Conservation (phyloP, 768 basidiomycete species). For the Phlebiopsis flavidoalba region DNA sequence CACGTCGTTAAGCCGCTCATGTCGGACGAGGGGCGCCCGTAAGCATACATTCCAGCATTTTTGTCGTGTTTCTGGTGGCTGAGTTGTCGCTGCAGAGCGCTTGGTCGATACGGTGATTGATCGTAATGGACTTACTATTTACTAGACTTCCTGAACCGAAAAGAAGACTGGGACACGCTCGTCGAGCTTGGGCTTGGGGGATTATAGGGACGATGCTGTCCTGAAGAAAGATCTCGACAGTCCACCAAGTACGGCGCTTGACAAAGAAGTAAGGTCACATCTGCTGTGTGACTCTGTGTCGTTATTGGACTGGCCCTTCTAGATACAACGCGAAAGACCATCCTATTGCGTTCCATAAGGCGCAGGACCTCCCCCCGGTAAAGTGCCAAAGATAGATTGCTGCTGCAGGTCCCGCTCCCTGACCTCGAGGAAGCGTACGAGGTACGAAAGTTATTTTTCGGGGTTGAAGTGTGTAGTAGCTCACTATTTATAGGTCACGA, state of each 20-base stretch:
- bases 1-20: constrained; percentile 76
- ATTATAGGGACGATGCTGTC: constrained; percentile 66
- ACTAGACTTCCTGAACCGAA: constrained; percentile 76
- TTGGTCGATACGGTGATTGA: constrained; percentile 79
- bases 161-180: constrained; percentile 97
- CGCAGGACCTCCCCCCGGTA: constrained; percentile 73
- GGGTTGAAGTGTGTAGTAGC: neutral
- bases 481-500: constrained; percentile 26
- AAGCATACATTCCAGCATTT: constrained; percentile 28
- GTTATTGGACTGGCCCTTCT: constrained; percentile 32
- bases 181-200: constrained; percentile 89
- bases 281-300: constrained; percentile 22
- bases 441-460: constrained; percentile 32
- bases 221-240: constrained; percentile 79
- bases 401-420: constrained; percentile 60
- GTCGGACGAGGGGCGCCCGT: constrained; percentile 69
- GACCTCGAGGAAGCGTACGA: constrained; percentile 93
- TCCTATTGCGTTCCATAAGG: constrained; percentile 94
- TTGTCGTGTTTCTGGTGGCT: neutral
- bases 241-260: constrained; percentile 79
- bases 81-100: constrained; percentile 45
- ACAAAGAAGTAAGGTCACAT: constrained; percentile 67
- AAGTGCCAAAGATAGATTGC: constrained; percentile 76
- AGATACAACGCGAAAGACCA: constrained; percentile 81
- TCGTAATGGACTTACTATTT: constrained; percentile 93